Base-by-base conservation (phyloP, 2,329 filamentous ascomycete genomes). In the Cladosporium halotolerans region DNA sequence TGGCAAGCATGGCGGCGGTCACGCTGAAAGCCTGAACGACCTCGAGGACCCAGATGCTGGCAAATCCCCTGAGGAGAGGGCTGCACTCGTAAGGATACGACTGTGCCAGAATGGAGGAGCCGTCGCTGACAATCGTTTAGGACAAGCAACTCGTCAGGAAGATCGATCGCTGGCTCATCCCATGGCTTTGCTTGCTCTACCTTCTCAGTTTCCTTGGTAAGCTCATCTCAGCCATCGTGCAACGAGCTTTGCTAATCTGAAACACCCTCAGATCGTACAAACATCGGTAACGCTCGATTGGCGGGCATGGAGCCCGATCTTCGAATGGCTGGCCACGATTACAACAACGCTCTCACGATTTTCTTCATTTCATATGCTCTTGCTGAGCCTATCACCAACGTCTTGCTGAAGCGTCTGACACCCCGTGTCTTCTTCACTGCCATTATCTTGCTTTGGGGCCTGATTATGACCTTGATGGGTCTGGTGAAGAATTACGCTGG, bases 341-440 rank as follows among this genome's bases (percentile, higher is more conserved):
- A 90, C 72, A 91, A 91, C 67, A 76, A 80, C 18, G 80, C 84
- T 0, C 76, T 95, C 7, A 88, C 86, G 33, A 85, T 95, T 61
- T 95, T 95, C 73, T 95, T 95, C 72, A 77, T 95, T 46, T 89
- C 86, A 0, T 96, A 96, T 67, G 79, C 87, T 2, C 70, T 90
- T 33, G 90, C 89, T 58, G 89, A 93, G 67, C 82, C 83, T 0
- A 62, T 90, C 41, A 89, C 88, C 55, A 95, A 95, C 66, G 75
- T 92, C 44, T 70, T 95, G 19, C 81, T 95, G 55, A 95, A 95
- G 72, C 79, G 77, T 14, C 73, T 88, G 57, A 79, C 83, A 1
- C 90, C 90, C 0, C 88, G 85, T 38, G 72, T 91, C 50, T 96
- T 95, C 52, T 65, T 62, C 5, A 86, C 89, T 2, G 73, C 79